phyloP scores from a whole-genome alignment of 495 filamentous ascomycete species.

The Pyronema domesticum region DNA sequence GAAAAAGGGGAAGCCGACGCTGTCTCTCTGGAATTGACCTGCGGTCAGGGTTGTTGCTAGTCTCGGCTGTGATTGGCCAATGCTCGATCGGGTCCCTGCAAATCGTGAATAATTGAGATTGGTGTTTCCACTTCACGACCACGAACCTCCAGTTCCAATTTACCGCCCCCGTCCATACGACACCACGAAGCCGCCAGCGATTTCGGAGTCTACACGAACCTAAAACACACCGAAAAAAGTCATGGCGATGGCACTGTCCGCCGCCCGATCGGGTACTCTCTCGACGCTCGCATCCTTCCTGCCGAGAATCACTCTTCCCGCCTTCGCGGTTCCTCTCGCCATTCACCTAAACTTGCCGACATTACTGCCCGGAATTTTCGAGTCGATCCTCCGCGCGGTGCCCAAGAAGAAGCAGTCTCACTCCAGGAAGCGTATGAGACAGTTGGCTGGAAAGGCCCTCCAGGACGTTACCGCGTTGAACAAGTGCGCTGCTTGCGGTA shows the following conservation, averaged over 20 bases:
- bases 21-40: not conserved
- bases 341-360: conserved; percentile 39
- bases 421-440: conserved; percentile 81
- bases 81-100: not conserved
- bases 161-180: too few species aligned
- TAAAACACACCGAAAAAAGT: not conserved
- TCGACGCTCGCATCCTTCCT: conserved; percentile 25
- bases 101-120: too few species aligned
- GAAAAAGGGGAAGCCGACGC: conserved; percentile 3
- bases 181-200: too few species aligned
- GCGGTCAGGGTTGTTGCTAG: not conserved
- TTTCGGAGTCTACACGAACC: not conserved
- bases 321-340: conserved; percentile 35
- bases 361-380: conserved; percentile 66
- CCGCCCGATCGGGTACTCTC: conserved; percentile 21
- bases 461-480: conserved; percentile 75
- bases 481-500: conserved; percentile 74
- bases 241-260: conserved; percentile 28
- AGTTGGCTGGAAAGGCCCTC: conserved; percentile 83
- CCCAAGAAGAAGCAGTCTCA: conserved; percentile 99
- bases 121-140: too few species aligned
- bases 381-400: conserved; percentile 75
- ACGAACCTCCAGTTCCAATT: too few species aligned
- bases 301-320: conserved; percentile 27
- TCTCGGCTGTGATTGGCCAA: not conserved